Evolutionary conservation across 2,329 filamentous ascomycete genomes (phyloP).

Genomic region (Orbilia quercus): DNA sequence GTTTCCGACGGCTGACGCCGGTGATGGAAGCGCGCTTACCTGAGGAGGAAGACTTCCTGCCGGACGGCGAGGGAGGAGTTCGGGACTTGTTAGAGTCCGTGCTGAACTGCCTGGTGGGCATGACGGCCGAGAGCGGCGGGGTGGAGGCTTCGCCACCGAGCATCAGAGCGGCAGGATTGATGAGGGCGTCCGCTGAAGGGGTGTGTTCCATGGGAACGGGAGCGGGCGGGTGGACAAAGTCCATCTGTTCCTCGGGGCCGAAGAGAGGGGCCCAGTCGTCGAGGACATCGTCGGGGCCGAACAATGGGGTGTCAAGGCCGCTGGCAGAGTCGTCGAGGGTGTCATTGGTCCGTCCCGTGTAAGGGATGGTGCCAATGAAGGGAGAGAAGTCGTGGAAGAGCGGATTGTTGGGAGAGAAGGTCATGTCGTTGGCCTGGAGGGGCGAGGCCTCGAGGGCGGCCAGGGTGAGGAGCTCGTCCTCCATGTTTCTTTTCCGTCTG

Average conservation of each 20-base stretch:
- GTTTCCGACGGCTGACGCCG: slow-evolving; percentile 78
- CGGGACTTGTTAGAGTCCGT: slow-evolving; percentile 63
- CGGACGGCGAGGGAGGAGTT: slow-evolving; percentile 62
- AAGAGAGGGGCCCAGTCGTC: slow-evolving; percentile 54
- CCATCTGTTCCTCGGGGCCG: slow-evolving; percentile 42
- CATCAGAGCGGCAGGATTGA: slow-evolving; percentile 53
- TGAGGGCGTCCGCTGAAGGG: slow-evolving; percentile 42
- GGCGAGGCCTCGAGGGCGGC: slow-evolving; percentile 50
- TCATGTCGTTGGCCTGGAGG: slow-evolving; percentile 54
- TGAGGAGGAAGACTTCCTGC: slow-evolving; percentile 63
- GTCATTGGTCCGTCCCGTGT: slow-evolving; percentile 54
- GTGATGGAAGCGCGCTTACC: slow-evolving; percentile 75
- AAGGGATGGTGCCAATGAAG: slow-evolving; percentile 49
- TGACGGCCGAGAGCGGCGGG: slow-evolving; percentile 40
- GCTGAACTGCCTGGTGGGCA: slow-evolving; percentile 54
- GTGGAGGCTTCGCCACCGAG: slow-evolving; percentile 31
- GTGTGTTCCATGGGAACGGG: slow-evolving; percentile 41
- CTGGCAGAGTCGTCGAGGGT: slow-evolving; percentile 52
- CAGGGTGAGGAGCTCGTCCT: slow-evolving; percentile 48
- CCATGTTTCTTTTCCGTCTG: slow-evolving; percentile 50
- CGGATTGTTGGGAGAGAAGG: slow-evolving; percentile 50
- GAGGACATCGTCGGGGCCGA: slow-evolving; percentile 38
- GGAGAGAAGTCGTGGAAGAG: slow-evolving; percentile 55
- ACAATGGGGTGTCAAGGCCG: slow-evolving; percentile 49
- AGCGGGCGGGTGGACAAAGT: slow-evolving; percentile 21